Conservation (phyloP, 176 grass and related monocot genomes). For the Eragrostis curvula region DNA sequence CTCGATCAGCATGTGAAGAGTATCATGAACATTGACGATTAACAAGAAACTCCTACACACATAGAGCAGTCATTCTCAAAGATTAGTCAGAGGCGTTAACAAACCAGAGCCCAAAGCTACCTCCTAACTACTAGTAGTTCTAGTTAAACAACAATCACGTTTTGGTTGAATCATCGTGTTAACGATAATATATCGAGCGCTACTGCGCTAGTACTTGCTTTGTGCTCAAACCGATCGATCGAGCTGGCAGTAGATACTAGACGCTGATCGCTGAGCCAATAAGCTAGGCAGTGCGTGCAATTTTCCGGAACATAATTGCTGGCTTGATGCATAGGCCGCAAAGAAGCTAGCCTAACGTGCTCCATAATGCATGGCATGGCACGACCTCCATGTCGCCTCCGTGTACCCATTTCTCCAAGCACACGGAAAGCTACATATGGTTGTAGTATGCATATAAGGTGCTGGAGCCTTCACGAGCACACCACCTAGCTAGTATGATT, state of each 20-base stretch:
- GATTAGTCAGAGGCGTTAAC: not conserved
- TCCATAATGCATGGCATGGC: not conserved
- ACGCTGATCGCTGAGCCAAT: conserved; percentile 4
- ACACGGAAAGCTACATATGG: conserved; percentile 12
- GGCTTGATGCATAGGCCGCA: not conserved
- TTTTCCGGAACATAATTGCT: not conserved
- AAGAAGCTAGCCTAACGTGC: not conserved
- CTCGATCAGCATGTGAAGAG: conserved; percentile 28
- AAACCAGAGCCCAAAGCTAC: conserved; percentile 19
- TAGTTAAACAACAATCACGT: not conserved
- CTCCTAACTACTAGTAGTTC: not conserved
- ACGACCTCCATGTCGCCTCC: not conserved
- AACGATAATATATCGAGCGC: not conserved
- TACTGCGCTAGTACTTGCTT: not conserved
- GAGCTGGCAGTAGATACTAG: not conserved
- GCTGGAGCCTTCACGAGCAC: not conserved
- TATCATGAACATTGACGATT: not conserved
- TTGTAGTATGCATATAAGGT: not conserved
- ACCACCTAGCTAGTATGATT: not conserved
- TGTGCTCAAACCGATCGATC: too few species aligned
- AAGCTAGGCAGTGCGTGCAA: not conserved
- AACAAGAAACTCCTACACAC: not conserved
- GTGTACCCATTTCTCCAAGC: conserved; percentile 17
- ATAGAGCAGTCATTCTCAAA: conserved; percentile 1
- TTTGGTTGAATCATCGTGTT: not conserved